phyloP scores from a whole-genome alignment of 768 basidiomycete genomes.

The Asterophora parasitica region DNA sequence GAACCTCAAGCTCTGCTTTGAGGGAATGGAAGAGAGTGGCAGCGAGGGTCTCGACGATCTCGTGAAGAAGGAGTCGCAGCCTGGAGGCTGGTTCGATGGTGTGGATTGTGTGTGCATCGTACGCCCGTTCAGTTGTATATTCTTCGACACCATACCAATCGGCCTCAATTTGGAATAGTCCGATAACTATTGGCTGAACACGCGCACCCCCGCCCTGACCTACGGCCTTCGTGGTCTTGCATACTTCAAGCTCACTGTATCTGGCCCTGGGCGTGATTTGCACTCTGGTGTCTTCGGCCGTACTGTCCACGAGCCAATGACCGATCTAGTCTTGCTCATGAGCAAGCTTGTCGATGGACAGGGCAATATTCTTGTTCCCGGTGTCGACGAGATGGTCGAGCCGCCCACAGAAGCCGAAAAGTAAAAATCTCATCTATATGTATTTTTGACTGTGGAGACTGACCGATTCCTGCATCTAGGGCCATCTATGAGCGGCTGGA shows the following conservation, averaged over 20 bases:
- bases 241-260: constrained; percentile 79
- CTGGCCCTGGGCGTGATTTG: constrained; percentile 82
- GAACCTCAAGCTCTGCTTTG: constrained; percentile 88
- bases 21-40: constrained; percentile 97
- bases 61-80: constrained; percentile 66
- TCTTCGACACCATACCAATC: neutral
- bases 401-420: constrained; percentile 69
- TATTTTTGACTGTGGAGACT: neutral
- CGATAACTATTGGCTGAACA: constrained; percentile 94
- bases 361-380: constrained; percentile 86
- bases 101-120: constrained; percentile 94
- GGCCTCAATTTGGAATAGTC: constrained; percentile 39
- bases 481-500: constrained; percentile 71
- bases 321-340: constrained; percentile 81
- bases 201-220: constrained; percentile 73
- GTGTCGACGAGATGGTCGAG: constrained; percentile 80
- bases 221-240: constrained; percentile 86
- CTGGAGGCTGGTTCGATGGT: constrained; percentile 78
- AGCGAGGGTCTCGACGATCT: constrained; percentile 89
- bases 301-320: constrained; percentile 89
- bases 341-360: constrained; percentile 74
- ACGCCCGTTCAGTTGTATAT: constrained; percentile 18
- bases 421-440: constrained; percentile 29
- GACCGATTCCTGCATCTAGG: constrained; percentile 27
- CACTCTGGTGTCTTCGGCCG: constrained; percentile 88